These are phyloP conservation scores for Aureobasidium sp. DNA, from an alignment of 2,329 filamentous ascomycete genomes.

Conservation along the genomic window DNA sequence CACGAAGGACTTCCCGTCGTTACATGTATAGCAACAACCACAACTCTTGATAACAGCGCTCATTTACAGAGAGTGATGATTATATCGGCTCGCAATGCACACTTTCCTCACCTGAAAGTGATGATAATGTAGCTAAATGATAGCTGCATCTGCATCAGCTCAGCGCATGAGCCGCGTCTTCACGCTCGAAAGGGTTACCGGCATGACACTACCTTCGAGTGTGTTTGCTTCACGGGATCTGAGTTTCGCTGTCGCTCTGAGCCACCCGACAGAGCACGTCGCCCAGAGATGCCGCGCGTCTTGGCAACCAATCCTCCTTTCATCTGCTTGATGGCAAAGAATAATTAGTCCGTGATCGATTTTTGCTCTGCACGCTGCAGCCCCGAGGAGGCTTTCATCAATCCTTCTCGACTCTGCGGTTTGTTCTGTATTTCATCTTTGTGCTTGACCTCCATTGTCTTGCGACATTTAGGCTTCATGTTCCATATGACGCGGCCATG, in stretches of 20 bases:
- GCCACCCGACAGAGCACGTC: not conserved
- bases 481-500: slow-evolving; percentile 3
- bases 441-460: not conserved
- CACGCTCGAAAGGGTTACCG: not conserved
- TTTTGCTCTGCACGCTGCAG: not conserved
- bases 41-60: not conserved
- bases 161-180: not conserved
- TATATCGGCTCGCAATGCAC: not conserved
- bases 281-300: not conserved
- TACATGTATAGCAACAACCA: not conserved
- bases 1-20: not conserved
- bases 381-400: slow-evolving; percentile 8
- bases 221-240: not conserved
- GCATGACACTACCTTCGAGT: not conserved
- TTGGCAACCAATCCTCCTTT: slow-evolving; percentile 1
- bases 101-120: no score
- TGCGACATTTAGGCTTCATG: not conserved
- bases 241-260: not conserved
- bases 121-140: no score
- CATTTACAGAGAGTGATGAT: not conserved
- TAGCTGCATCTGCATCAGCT: no score
- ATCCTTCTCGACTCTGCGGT: not conserved
- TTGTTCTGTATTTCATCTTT: not conserved
- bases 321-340: not conserved
- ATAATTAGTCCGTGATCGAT: not conserved